These are phyloP conservation scores for Physcia stellaris DNA, from an alignment of 495 filamentous ascomycete species.

Conservation along the genomic window DNA sequence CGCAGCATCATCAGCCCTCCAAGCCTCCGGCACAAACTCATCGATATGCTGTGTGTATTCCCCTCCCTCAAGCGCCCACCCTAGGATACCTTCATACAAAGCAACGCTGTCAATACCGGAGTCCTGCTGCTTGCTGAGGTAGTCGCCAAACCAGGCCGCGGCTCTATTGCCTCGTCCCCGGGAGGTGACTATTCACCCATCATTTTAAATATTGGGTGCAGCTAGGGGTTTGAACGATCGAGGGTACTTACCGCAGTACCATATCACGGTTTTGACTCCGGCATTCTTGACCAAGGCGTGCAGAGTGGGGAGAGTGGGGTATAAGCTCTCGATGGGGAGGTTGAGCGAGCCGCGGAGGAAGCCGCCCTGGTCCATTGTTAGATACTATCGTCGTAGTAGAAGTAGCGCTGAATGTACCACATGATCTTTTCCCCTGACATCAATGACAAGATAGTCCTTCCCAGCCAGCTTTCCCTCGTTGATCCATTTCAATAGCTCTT, in stretches of 20 bases:
- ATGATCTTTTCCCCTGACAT: constrained; percentile 47
- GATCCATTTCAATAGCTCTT: background rate
- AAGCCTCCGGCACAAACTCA: background rate
- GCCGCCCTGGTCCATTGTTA: constrained; percentile 37
- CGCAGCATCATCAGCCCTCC: too few relatives aligned
- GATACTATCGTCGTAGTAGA: background rate
- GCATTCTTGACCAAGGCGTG: constrained; percentile 40
- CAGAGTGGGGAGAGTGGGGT: constrained; percentile 40
- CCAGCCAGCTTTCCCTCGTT: constrained; percentile 22
- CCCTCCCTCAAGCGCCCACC: constrained; percentile 44
- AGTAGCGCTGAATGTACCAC: constrained; percentile 30
- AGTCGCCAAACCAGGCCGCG: constrained; percentile 54
- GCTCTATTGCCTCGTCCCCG: constrained; percentile 46
- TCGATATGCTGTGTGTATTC: constrained; percentile 6
- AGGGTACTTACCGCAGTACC: constrained; percentile 47
- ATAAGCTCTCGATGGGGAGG: constrained; percentile 54
- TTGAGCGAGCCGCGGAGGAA: constrained; percentile 57
- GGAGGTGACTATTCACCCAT: constrained; percentile 40
- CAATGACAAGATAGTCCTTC: constrained; percentile 45
- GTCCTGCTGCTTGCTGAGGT: constrained; percentile 34
- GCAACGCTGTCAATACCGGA: constrained; percentile 37
- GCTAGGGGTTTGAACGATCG: background rate
- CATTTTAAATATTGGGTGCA: background rate
- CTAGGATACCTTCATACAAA: constrained; percentile 47
- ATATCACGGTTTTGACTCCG: constrained; percentile 40